phyloP scores from a whole-genome alignment of 2,329 filamentous ascomycete species.

The Ambrosiella xylebori region DNA sequence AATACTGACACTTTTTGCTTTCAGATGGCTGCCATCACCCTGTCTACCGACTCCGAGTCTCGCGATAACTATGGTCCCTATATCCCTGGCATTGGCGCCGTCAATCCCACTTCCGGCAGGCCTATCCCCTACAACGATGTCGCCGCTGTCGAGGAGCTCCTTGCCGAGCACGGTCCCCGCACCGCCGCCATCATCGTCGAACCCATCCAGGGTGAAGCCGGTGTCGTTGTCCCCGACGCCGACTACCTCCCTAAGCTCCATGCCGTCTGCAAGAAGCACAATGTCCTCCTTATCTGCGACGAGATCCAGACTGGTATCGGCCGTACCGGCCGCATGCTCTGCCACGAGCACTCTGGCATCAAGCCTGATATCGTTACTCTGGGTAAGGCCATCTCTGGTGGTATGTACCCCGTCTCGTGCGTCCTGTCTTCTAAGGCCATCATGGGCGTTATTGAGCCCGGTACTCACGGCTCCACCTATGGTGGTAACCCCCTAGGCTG shows the following conservation, averaged over 20 bases:
- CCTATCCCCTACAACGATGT: slow-evolving; percentile 76
- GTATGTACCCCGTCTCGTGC: slow-evolving; percentile 96
- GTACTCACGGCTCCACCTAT: slow-evolving; percentile 96
- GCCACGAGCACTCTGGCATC: slow-evolving; percentile 85
- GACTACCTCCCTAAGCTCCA: slow-evolving; percentile 69
- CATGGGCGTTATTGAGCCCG: slow-evolving; percentile 91
- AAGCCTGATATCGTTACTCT: slow-evolving; percentile 90
- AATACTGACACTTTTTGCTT: slow-evolving; percentile 6
- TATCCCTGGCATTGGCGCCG: slow-evolving; percentile 69
- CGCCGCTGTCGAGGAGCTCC: slow-evolving; percentile 57
- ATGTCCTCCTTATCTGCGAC: slow-evolving; percentile 89
- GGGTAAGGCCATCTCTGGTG: slow-evolving; percentile 93
- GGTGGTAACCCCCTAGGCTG: slow-evolving; percentile 92
- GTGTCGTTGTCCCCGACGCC: slow-evolving; percentile 85
- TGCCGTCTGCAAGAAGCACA: slow-evolving; percentile 82
- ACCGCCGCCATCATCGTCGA: slow-evolving; percentile 89
- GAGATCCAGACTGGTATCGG: slow-evolving; percentile 98
- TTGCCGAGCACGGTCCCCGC: slow-evolving; percentile 66
- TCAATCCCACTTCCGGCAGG: slow-evolving; percentile 55
- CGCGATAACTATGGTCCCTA: slow-evolving; percentile 95
- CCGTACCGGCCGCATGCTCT: slow-evolving; percentile 83
- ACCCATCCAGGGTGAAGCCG: slow-evolving; percentile 93
- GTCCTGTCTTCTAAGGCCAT: slow-evolving; percentile 77
- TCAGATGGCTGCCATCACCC: slow-evolving; percentile 82
- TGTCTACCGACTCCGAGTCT: slow-evolving; percentile 90